Conservation (phyloP, 2,329 filamentous ascomycete species). For the Seiridium cupressi region DNA sequence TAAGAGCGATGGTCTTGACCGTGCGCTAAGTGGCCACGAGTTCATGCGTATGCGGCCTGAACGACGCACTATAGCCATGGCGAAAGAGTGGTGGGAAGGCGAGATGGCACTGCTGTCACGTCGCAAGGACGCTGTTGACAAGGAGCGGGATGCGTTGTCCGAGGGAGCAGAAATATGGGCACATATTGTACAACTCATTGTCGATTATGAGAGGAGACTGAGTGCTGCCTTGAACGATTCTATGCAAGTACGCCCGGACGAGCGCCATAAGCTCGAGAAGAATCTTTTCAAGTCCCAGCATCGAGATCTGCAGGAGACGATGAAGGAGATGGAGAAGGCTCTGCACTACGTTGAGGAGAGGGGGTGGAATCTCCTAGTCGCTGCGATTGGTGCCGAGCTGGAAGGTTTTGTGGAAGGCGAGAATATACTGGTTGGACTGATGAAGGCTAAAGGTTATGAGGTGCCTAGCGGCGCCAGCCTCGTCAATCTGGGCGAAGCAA, state of each 20-base stretch:
- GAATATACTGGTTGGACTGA: slow-evolving; percentile 45
- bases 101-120: slow-evolving; percentile 57
- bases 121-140: slow-evolving; percentile 54
- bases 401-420: slow-evolving; percentile 64
- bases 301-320: slow-evolving; percentile 53
- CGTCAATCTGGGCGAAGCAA: slow-evolving; percentile 13
- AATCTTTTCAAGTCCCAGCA: slow-evolving; percentile 46
- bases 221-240: slow-evolving; percentile 15
- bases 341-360: slow-evolving; percentile 55
- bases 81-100: slow-evolving; percentile 66
- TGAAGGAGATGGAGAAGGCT: slow-evolving; percentile 52
- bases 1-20: slow-evolving; percentile 13
- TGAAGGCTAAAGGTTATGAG: slow-evolving; percentile 8
- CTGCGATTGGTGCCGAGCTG: slow-evolving; percentile 71
- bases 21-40: slow-evolving; percentile 26
- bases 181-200: slow-evolving; percentile 56
- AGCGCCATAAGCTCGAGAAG: slow-evolving; percentile 26
- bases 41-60: slow-evolving; percentile 63
- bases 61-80: slow-evolving; percentile 68
- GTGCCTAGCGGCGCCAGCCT: slow-evolving; percentile 12
- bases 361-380: slow-evolving; percentile 73
- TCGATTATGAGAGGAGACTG: slow-evolving; percentile 57
- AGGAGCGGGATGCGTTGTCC: slow-evolving; percentile 63
- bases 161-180: slow-evolving; percentile 68
- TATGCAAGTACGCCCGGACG: slow-evolving; percentile 11